Base-by-base conservation (phyloP, 2,329 filamentous ascomycete genomes). In the Paramyrothecium roridum region DNA sequence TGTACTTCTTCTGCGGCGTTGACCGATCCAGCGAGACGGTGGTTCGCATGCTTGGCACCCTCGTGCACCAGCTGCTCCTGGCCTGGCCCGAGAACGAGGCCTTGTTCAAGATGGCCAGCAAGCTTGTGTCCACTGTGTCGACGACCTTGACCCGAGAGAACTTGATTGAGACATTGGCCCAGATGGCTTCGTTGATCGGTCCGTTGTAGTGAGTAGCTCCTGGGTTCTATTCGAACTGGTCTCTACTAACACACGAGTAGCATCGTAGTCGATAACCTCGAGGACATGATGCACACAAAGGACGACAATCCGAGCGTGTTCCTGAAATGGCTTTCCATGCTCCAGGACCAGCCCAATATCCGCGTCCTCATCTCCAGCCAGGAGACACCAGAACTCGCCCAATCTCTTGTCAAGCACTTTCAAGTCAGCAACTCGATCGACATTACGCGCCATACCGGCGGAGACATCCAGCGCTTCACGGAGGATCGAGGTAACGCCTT, bases 1-100 rank as follows among this genome's bases (percentile, higher is more conserved):
- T 51, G 30, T 33, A 37, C 20, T 51, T 51, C 49, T 51, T 51
- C 19, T 51, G 33, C 30, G 49, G 49, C 26, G 49, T 51, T 4
- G 49, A 51, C 20, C 26, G 49, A 20, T 51, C 49, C 30, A 37
- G 30, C 30, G 49, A 51, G 20, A 40, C 33, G 12, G 34, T 30
- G n/a, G n/a, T 19, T 7, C 49, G 49, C 17, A 33, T 51, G 26
- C 30, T 51, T 4, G 49, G 49, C 20, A 51, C 49, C 8, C 19
- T 51, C 3, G 20, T 51, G 11, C 49, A 51, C 30, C 49, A 51
- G 33, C 26, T 51, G 23, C 49, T 51, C 3, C 30, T 51, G 49
- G 30, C 49, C 20, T 51, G 49, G 49, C 49, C 26, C 13, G 49
- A 51, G 19, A 51, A 51, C 20, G 49, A 40, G 10, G 26, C 26